Conservation (phyloP, 768 basidiomycete genomes). For the Mycena maculata region DNA sequence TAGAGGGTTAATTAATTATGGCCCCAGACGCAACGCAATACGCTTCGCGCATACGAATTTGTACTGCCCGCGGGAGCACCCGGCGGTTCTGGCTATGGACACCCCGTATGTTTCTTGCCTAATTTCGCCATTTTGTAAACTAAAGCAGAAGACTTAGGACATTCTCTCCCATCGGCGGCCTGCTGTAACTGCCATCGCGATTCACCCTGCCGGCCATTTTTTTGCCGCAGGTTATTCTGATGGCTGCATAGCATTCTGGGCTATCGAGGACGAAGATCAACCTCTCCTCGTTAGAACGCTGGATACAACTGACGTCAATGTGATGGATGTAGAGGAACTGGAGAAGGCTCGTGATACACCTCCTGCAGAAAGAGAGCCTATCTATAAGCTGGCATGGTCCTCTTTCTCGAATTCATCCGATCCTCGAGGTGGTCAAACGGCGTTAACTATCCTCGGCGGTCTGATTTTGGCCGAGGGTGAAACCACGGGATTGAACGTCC, state of each 20-base stretch:
- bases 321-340: slow-evolving; percentile 61
- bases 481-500: slow-evolving; percentile 71
- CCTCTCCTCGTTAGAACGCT: slow-evolving; percentile 82
- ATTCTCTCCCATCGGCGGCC: slow-evolving; percentile 78
- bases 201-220: slow-evolving; percentile 81
- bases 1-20: slow-evolving; percentile 1
- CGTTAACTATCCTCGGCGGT: slow-evolving; percentile 84
- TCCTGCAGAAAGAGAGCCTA: slow-evolving; percentile 67
- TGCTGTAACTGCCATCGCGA: slow-evolving; percentile 74
- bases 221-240: slow-evolving; percentile 87
- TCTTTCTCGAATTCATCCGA: slow-evolving; percentile 75
- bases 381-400: slow-evolving; percentile 91
- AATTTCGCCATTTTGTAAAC: background rate
- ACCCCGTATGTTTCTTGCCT: slow-evolving; percentile 54
- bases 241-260: slow-evolving; percentile 88
- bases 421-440: slow-evolving; percentile 77
- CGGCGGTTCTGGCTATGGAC: slow-evolving; percentile 75
- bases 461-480: slow-evolving; percentile 56
- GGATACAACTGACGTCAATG: slow-evolving; percentile 62
- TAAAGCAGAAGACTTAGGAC: slow-evolving; percentile 51
- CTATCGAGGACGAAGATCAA: slow-evolving; percentile 79
- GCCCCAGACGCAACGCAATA: slow-evolving; percentile 58
- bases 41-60: slow-evolving; percentile 74
- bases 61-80: slow-evolving; percentile 84
- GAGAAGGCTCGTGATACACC: slow-evolving; percentile 51